Evolutionary conservation across 345 rosid species (phyloP).

Genomic region (Populus euphratica): DNA sequence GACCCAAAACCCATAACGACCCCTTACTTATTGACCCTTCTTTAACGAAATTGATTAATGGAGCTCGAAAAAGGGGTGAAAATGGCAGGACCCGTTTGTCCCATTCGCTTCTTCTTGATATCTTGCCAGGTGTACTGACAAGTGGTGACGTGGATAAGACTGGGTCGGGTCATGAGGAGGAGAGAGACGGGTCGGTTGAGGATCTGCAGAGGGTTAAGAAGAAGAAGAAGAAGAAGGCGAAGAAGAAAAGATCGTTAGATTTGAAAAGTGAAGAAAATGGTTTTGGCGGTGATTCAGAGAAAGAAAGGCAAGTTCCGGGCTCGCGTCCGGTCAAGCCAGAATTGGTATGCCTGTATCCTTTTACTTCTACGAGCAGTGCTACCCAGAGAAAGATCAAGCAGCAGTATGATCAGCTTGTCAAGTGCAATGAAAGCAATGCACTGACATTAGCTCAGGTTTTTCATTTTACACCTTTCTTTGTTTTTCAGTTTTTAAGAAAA

Average conservation of each 20-base stretch:
- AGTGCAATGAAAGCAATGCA: constrained; percentile 60
- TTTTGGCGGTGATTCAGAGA: constrained; percentile 25
- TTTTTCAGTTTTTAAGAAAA: background rate
- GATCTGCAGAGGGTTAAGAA: constrained; percentile 7
- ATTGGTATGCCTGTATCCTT: constrained; percentile 69
- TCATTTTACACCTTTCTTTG: background rate
- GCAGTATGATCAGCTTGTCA: constrained; percentile 74
- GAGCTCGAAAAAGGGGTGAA: constrained; percentile 21
- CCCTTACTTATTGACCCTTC: constrained; percentile 21
- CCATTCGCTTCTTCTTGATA: constrained; percentile 48
- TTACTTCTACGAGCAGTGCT: constrained; percentile 76
- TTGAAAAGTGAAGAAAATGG: constrained; percentile 31
- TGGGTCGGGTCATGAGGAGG: constrained; percentile 17
- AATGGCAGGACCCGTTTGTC: constrained; percentile 35
- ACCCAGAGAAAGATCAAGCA: constrained; percentile 94
- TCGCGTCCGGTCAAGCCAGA: constrained; percentile 45
- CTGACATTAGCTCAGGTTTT: constrained; percentile 77
- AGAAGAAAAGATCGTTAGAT: constrained; percentile 49
- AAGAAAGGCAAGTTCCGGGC: constrained; percentile 26
- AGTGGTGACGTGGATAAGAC: constrained; percentile 10
- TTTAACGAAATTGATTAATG: constrained; percentile 26
- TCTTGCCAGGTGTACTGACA: constrained; percentile 30
- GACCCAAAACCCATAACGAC: constrained; percentile 21
- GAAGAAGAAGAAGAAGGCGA: constrained; percentile 42
- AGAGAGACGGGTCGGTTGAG: constrained; percentile 15